Conservation (phyloP, 495 filamentous ascomycete genomes). For the Talaromyces wortmannii region DNA sequence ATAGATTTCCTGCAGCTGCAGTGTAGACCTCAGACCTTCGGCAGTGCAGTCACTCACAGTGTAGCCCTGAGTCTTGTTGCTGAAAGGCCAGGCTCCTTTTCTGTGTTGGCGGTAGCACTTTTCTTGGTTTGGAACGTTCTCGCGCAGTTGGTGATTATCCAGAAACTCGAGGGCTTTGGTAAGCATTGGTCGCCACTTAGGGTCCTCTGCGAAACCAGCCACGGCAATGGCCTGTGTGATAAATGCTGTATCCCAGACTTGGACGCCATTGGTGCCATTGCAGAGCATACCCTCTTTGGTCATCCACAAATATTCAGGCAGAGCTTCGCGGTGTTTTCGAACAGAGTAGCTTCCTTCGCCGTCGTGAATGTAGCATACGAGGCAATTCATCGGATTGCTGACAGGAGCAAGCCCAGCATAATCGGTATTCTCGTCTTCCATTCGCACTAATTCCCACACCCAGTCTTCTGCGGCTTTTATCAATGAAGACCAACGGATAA, state of each 20-base stretch:
- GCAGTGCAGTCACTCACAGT: constrained; percentile 91
- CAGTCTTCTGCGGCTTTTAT: constrained; percentile 64
- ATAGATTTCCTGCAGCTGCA: constrained; percentile 75
- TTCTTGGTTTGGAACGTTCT: constrained; percentile 71
- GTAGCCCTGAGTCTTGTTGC: constrained; percentile 86
- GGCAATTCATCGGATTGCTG: constrained; percentile 78
- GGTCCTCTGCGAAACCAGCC: constrained; percentile 69
- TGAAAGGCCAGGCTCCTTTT: constrained; percentile 94
- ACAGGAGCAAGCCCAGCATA: constrained; percentile 84
- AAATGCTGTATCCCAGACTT: constrained; percentile 94
- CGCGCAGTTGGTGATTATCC: constrained; percentile 84
- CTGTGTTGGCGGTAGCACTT: constrained; percentile 86
- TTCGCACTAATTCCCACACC: constrained; percentile 69
- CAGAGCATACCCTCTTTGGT: constrained; percentile 87
- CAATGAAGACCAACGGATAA: constrained; percentile 52
- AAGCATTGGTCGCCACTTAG: constrained; percentile 78
- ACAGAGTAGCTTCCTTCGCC: constrained; percentile 74
- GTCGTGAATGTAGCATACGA: constrained; percentile 77
- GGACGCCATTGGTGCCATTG: constrained; percentile 95
- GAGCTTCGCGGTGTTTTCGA: constrained; percentile 67
- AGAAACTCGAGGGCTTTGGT: constrained; percentile 78
- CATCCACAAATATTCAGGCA: constrained; percentile 87
- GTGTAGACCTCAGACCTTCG: constrained; percentile 80
- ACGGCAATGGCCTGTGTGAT: constrained; percentile 74
- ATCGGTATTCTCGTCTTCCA: constrained; percentile 89